phyloP scores from a whole-genome alignment of 139 green algal genomes.

The Haematococcus sp. region DNA sequence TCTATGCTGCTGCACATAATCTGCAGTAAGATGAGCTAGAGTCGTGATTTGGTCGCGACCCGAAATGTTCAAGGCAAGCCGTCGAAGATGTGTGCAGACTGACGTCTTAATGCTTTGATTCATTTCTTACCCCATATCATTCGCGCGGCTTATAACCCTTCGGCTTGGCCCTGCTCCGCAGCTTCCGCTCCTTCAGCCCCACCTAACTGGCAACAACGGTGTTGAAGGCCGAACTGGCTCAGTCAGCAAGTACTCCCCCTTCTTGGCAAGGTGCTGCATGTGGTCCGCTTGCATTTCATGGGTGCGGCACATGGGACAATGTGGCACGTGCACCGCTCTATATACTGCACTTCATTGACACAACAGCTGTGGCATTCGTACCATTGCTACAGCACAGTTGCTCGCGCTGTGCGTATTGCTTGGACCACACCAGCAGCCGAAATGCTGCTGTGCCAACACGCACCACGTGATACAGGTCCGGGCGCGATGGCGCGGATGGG shows the following conservation, averaged over 20 bases:
- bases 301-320: no score
- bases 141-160: background rate
- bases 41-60: background rate
- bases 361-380: no score
- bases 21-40: background rate
- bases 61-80: background rate
- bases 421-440: no score
- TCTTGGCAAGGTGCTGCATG: background rate
- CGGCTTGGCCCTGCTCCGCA: background rate
- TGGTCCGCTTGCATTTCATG: background rate
- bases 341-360: no score
- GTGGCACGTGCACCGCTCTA: no score
- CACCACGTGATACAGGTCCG: background rate
- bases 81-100: background rate
- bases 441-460: no score
- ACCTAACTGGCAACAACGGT: slow-evolving; percentile 28
- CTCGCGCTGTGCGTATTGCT: no score
- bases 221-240: slow-evolving; percentile 8
- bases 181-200: slow-evolving; percentile 25
- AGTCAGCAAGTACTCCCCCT: background rate
- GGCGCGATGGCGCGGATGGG: background rate
- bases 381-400: no score
- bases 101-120: no score
- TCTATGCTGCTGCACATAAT: no score
- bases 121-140: background rate